Base-by-base conservation (phyloP, 768 basidiomycete genomes). In the Lactarius akahatsu region DNA sequence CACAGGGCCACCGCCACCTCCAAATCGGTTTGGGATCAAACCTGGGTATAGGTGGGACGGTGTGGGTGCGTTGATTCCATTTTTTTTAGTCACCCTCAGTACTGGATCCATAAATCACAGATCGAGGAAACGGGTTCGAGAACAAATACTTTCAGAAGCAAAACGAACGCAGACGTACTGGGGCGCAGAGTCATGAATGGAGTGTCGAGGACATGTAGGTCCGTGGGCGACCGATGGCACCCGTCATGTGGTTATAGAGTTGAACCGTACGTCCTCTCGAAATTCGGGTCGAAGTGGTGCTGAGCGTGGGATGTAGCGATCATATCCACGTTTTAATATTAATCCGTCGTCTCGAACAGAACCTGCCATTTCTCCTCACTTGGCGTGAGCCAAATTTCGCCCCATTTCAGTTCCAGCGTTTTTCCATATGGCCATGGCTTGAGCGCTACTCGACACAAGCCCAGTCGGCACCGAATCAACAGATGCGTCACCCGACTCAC, bases 1-100 rank as follows among this genome's bases (percentile, higher is more conserved):
- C 75, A 80, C 77, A 20, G 95, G 96, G 15, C 93, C 96, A 0
- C 85, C 89, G 0, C 92, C 93, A 1, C 90, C 94, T 16, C 96
- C 96, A 9, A 98, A 99, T 78, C 87, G 97, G 8, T 98, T 96
- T 75, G 90, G 90, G 28, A 98, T 99, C 69, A 90, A 85, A 69
- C 97, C 97, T 30, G 97, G 97, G 0, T 94, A 95, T 75, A 83
- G 96, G 74, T 99, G 97, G 97, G 97, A 99, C 75, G 97, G 97
- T 34, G 97, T 98, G 69, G 96, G 96, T 94, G 68, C 70, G 84
- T 80, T 11, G 62, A 23, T 56, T 30, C n/a, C 26, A 59, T 34
- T 45, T 59, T 45, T 55, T 59, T 15, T 15, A 50, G 16, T 5
- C 18, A 62, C 2, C 28, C 59, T 28, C 71, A 18, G 26, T 11